Evolutionary conservation across 2,329 filamentous ascomycete species (phyloP).

Genomic region (Truncatella angustata): DNA sequence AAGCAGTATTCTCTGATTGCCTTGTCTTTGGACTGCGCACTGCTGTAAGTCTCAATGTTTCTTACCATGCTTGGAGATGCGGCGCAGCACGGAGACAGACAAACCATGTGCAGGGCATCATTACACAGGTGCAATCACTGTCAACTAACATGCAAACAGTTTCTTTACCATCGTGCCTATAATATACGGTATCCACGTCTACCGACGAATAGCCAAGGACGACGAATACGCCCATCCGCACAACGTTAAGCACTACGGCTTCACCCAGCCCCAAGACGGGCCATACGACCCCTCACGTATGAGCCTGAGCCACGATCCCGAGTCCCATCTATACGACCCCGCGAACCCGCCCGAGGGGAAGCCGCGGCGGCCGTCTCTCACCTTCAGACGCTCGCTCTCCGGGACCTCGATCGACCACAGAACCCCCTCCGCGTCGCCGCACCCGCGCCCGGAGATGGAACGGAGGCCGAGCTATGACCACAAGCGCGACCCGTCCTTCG

Average conservation of each 20-base stretch:
- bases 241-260: constrained; percentile 49
- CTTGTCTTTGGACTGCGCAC: constrained; percentile 43
- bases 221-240: constrained; percentile 50
- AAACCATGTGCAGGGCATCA: no score
- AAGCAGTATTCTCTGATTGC: constrained; percentile 47
- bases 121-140: no score
- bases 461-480: constrained; percentile 37
- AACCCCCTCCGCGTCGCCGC: constrained; percentile 14
- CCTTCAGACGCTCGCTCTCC: constrained; percentile 18
- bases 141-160: no score
- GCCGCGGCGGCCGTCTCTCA: constrained; percentile 17
- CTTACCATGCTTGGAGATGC: background rate
- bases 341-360: constrained; percentile 12
- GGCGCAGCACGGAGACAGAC: background rate
- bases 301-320: constrained; percentile 14
- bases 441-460: constrained; percentile 14
- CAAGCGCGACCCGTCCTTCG: constrained; percentile 46
- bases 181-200: constrained; percentile 45
- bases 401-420: constrained; percentile 20
- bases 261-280: constrained; percentile 29
- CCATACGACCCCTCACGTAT: constrained; percentile 13
- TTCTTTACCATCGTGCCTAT: constrained; percentile 40
- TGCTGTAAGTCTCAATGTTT: constrained; percentile 41
- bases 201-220: constrained; percentile 46
- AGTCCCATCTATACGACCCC: constrained; percentile 23